Evolutionary conservation across 2,329 filamentous ascomycete genomes (phyloP).

Genomic region (Nemania serpens): DNA sequence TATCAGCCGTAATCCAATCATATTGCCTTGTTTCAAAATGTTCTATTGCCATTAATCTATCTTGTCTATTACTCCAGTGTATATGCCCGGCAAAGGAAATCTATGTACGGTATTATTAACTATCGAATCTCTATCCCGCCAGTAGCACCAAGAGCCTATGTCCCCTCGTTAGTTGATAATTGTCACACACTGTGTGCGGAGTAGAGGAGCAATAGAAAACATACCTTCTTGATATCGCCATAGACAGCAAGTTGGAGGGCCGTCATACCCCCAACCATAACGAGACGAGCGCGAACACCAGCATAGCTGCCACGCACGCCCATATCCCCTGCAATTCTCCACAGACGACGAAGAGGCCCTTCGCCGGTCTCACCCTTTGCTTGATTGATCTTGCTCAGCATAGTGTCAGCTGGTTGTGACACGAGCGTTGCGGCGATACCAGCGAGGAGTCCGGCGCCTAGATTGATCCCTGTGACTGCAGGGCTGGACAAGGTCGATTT

Average conservation of each 20-base stretch:
- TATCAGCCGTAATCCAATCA: neutral
- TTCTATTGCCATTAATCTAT: neutral
- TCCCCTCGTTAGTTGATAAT: neutral
- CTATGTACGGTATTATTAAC: neutral
- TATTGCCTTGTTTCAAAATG: neutral
- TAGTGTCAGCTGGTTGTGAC: conserved; percentile 38
- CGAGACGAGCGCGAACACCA: conserved; percentile 33
- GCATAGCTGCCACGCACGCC: conserved; percentile 36
- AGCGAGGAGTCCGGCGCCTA: conserved; percentile 35
- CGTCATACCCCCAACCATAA: conserved; percentile 39
- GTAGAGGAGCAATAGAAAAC: neutral
- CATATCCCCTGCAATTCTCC: conserved; percentile 34
- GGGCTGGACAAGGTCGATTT: conserved; percentile 30
- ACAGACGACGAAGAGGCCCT: conserved; percentile 30
- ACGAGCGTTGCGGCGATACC: conserved; percentile 37
- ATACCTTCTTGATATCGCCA: conserved; percentile 35
- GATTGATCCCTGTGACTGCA: conserved; percentile 32
- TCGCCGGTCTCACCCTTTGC: conserved; percentile 33
- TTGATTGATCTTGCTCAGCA: conserved; percentile 39
- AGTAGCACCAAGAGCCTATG: conserved; percentile 18
- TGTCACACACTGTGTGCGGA: too few relatives aligned
- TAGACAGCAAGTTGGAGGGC: conserved; percentile 37
- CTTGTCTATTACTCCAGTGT: conserved; percentile 2
- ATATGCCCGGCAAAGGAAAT: neutral
- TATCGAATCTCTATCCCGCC: conserved; percentile 21